Evolutionary conservation across 441 rosid species (phyloP).

Genomic region (Jatropha podagrica): DNA sequence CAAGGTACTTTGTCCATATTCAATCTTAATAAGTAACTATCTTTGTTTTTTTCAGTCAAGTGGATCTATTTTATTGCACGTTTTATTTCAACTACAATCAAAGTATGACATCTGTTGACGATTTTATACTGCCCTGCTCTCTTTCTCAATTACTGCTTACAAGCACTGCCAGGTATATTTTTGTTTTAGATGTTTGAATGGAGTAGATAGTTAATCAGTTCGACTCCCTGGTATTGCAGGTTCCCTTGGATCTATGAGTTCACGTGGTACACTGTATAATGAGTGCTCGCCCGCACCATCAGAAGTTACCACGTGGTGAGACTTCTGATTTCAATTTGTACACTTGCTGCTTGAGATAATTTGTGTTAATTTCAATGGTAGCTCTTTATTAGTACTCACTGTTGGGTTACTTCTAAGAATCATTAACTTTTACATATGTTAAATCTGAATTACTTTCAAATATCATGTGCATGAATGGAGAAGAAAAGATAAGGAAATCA

Average conservation of each 20-base stretch:
- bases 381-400: background rate
- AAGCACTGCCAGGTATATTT: background rate
- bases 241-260: conserved; percentile 78
- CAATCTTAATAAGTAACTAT: conserved; percentile 3
- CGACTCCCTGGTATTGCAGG: conserved; percentile 41
- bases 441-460: background rate
- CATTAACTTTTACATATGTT: background rate
- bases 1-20: conserved; percentile 52
- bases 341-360: background rate
- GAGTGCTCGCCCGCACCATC: conserved; percentile 37
- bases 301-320: conserved; percentile 71
- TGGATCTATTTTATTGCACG: background rate
- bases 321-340: conserved; percentile 11
- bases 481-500: background rate
- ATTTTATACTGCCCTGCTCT: background rate
- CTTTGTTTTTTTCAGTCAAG: background rate
- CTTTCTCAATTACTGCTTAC: conserved; percentile 1
- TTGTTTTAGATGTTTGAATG: background rate
- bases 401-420: background rate
- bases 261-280: conserved; percentile 61
- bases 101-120: background rate
- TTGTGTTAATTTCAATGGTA: background rate
- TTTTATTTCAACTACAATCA: background rate
- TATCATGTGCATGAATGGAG: background rate
- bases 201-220: conserved; percentile 7